Percentiles rank a stretch among this genome's conserved stretches.
These are phyloP conservation scores for Hexamita inflata DNA, from an alignment of 208 protist genomes.

Conservation along the genomic window DNA sequence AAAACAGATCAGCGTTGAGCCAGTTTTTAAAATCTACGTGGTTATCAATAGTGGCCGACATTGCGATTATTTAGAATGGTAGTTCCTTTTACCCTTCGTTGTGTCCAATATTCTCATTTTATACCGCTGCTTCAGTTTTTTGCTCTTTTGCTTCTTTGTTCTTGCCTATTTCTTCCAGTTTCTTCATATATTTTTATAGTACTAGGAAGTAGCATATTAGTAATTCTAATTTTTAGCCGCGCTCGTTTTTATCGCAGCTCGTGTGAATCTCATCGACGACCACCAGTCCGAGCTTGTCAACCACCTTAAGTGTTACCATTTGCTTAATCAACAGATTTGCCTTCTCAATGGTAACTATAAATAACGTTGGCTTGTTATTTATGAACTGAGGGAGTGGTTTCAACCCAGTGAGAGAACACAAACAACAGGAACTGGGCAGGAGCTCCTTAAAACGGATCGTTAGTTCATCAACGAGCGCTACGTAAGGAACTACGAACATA, in stretches of 20 bases:
- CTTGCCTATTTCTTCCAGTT: too few species aligned
- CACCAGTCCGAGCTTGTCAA: neutral
- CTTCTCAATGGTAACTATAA: slow-evolving; percentile 1
- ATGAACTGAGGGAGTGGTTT: slow-evolving; percentile 1
- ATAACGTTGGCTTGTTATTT: neutral
- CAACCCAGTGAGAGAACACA: neutral
- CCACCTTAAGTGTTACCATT: neutral
- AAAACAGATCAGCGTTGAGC: neutral
- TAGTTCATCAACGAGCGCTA: slow-evolving; percentile 14
- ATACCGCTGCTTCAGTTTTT: too few species aligned
- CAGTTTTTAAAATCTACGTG: neutral
- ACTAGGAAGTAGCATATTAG: neutral
- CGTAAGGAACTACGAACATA: slow-evolving; percentile 7
- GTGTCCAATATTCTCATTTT: neutral
- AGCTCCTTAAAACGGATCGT: neutral
- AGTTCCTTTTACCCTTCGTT: neutral
- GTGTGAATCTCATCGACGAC: slow-evolving; percentile 11
- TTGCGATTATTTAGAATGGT: neutral
- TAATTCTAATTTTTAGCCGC: neutral
- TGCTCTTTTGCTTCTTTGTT: too few species aligned
- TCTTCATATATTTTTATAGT: neutral
- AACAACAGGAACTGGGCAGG: neutral
- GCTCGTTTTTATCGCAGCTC: neutral
- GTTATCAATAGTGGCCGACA: neutral
- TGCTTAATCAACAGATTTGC: neutral